These are phyloP conservation scores for Penicillium sclerotigenum DNA, from an alignment of 2,329 filamentous ascomycete genomes.

Conservation along the genomic window DNA sequence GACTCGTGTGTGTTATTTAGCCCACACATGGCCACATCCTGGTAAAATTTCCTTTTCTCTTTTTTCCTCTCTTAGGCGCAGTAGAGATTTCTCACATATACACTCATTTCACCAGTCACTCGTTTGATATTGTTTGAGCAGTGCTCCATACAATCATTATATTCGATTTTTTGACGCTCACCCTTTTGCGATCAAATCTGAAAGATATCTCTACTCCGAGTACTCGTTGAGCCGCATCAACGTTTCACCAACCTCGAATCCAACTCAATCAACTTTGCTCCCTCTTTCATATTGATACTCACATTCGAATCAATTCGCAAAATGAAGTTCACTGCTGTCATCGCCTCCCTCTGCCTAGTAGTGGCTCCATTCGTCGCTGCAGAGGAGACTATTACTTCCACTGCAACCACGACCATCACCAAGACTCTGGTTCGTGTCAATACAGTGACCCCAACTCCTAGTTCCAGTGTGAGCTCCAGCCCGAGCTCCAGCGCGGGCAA, in stretches of 20 bases:
- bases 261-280: neutral
- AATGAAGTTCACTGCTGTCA: slow-evolving; percentile 38
- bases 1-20: slow-evolving; percentile 14
- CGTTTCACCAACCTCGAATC: neutral
- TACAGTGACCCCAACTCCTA: slow-evolving; percentile 33
- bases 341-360: slow-evolving; percentile 36
- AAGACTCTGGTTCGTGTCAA: slow-evolving; percentile 48
- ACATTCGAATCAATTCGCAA: slow-evolving; percentile 12
- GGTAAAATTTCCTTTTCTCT: slow-evolving; percentile 14
- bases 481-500: neutral
- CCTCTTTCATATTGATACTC: neutral
- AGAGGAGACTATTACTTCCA: slow-evolving; percentile 27
- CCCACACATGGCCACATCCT: slow-evolving; percentile 19
- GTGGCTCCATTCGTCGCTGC: slow-evolving; percentile 32
- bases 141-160: slow-evolving; percentile 31
- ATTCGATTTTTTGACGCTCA: slow-evolving; percentile 21
- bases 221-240: neutral
- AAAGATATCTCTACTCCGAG: slow-evolving; percentile 3
- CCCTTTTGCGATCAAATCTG: slow-evolving; percentile 23
- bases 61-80: slow-evolving; percentile 13
- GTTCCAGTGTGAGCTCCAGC: neutral
- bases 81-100: slow-evolving; percentile 19
- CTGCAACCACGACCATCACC: slow-evolving; percentile 38
- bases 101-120: slow-evolving; percentile 17
- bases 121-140: slow-evolving; percentile 23